Evolutionary conservation across 148 eudicot genomes (phyloP).

Genomic region (Bassia scoparia): DNA sequence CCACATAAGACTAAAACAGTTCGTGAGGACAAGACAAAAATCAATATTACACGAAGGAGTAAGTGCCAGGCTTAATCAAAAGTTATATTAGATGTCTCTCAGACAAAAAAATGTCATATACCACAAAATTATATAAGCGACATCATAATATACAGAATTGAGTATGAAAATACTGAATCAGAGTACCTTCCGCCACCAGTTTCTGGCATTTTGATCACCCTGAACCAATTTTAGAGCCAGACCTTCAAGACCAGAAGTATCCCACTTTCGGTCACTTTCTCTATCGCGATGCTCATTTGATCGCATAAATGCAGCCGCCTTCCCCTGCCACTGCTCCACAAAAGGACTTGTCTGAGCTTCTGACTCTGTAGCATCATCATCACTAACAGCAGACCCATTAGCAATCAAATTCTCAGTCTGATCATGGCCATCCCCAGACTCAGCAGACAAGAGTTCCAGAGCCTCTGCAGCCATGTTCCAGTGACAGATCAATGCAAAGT

Average conservation of each 20-base stretch:
- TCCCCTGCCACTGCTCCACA: conserved; percentile 97
- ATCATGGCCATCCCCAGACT: conserved; percentile 32
- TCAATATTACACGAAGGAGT: neutral
- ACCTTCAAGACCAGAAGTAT: conserved; percentile 84
- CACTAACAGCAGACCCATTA: conserved; percentile 38
- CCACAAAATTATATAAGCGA: neutral
- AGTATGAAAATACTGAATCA: conserved; percentile 1
- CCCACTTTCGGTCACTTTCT: conserved; percentile 55
- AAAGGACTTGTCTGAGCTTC: conserved; percentile 60
- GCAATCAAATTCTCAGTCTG: conserved; percentile 29
- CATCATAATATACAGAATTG: neutral
- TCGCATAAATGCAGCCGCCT: conserved; percentile 61
- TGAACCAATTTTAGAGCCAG: conserved; percentile 71
- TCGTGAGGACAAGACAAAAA: neutral
- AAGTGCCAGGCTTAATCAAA: neutral
- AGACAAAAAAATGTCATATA: neutral
- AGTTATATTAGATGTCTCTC: neutral
- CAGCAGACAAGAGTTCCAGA: conserved; percentile 43
- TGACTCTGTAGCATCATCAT: conserved; percentile 23
- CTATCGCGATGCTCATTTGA: conserved; percentile 71
- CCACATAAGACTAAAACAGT: neutral
- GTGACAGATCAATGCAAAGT: conserved; percentile 50
- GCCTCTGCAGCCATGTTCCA: conserved; percentile 65
- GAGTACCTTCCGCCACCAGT: conserved; percentile 95
- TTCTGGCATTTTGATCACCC: conserved; percentile 72